Percentiles rank a stretch among this genome's conserved stretches.
Evolutionary conservation across 257 asterid species (phyloP).

Genomic region (Solanum chaucha): DNA sequence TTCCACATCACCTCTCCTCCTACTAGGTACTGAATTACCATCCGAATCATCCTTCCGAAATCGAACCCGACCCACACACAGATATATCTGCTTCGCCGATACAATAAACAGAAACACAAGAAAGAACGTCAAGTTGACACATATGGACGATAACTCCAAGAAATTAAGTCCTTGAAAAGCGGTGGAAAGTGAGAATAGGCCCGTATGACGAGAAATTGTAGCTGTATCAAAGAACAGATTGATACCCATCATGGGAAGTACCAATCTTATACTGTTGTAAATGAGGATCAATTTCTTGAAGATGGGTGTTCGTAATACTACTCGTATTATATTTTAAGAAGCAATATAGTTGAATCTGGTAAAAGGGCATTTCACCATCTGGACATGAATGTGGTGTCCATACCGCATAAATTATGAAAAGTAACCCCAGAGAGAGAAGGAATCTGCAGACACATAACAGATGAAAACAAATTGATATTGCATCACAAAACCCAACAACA

Average conservation of each 20-base stretch:
- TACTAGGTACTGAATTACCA: conserved; percentile 12
- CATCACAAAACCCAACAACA: conserved; percentile 28
- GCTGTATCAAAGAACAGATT: conserved; percentile 31
- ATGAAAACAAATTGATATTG: conserved; percentile 38
- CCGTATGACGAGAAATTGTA: neutral
- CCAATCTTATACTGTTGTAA: conserved; percentile 33
- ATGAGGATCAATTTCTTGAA: conserved; percentile 14
- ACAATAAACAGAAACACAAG: conserved; percentile 57
- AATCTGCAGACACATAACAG: conserved; percentile 50
- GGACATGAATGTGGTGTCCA: conserved; percentile 24
- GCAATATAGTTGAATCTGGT: conserved; percentile 31
- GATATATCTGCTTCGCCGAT: conserved; percentile 47
- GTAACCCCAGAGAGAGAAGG: conserved; percentile 24
- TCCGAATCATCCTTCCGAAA: conserved; percentile 38
- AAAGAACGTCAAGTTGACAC: conserved; percentile 65
- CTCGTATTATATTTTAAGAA: neutral
- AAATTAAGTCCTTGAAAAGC: conserved; percentile 35
- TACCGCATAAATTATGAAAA: conserved; percentile 39
- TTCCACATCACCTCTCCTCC: conserved; percentile 29
- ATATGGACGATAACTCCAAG: conserved; percentile 62
- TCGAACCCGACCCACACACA: conserved; percentile 54
- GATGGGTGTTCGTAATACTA: conserved; percentile 5
- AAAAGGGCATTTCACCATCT: conserved; percentile 86
- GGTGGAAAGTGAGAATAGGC: conserved; percentile 17
- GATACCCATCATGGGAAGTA: conserved; percentile 65